Evolutionary conservation across 345 rosid genomes (phyloP).

Genomic region (Noccaea bulbosa): DNA sequence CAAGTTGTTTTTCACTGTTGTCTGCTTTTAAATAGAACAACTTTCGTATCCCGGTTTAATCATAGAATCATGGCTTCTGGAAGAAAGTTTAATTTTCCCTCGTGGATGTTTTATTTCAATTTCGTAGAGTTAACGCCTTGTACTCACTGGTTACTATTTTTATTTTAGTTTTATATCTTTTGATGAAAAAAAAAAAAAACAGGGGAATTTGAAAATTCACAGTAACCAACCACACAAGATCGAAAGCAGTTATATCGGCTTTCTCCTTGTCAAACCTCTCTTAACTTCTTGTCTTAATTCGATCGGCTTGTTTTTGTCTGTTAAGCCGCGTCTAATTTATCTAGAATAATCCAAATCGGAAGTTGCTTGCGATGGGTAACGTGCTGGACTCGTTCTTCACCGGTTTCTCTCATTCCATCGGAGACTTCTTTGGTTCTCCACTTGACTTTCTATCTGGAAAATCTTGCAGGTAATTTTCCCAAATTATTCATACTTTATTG

Average conservation of each 20-base stretch:
- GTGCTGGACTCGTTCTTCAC: constrained; percentile 50
- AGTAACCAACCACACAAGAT: constrained; percentile 34
- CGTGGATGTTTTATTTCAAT: constrained; percentile 21
- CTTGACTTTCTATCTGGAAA: constrained; percentile 59
- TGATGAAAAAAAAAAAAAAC: too few species aligned
- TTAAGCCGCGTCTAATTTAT: neutral
- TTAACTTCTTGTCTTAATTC: neutral
- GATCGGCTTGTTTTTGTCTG: neutral
- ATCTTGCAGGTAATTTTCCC: constrained; percentile 55
- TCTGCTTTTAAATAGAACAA: constrained; percentile 30
- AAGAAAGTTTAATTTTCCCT: constrained; percentile 25
- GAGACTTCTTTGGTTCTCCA: constrained; percentile 54
- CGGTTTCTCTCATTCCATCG: constrained; percentile 44
- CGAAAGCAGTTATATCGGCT: constrained; percentile 31
- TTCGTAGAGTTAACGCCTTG: constrained; percentile 27
- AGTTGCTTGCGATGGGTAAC: constrained; percentile 45
- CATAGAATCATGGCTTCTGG: constrained; percentile 24
- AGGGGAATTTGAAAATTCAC: neutral
- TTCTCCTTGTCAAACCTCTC: neutral
- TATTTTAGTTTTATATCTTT: neutral
- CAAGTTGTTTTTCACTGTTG: constrained; percentile 24
- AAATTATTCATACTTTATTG: too few species aligned
- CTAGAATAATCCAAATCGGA: neutral
- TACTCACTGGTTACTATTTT: neutral
- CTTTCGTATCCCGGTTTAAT: too few species aligned